Base-by-base conservation (phyloP, 768 basidiomycete genomes). In the Pisolithus marmoratus region DNA sequence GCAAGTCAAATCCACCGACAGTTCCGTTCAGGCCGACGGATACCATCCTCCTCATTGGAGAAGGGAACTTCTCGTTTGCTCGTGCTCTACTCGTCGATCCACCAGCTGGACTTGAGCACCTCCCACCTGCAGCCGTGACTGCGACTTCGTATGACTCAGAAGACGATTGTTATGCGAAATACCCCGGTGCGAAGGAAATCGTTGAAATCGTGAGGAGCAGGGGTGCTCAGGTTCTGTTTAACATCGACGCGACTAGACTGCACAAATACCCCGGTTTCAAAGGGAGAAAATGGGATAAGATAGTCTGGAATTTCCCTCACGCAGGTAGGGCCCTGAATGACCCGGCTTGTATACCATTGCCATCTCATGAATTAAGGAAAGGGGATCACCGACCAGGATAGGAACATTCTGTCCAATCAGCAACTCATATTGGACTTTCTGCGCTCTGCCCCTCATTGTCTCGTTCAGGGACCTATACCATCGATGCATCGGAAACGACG, bases 261-360 rank as follows among this genome's bases (percentile, higher is more conserved):
- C 85, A 85, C 49, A 86, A 77, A 54, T 67, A 72, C 37, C 52
- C 76, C 6, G 63, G 66, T 6, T 66, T 94, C 43, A 87, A 82
- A 55, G 81, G 79, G 38, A 71, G 73, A 55, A 78, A 70, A 50
- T 88, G 87, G 80, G 86, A 92, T 68, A 81, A 79, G 54, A 79
- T 97, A 51, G 82, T 90, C 7, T 97, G 92, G 85, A 96, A 98
- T 66, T 98, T 97, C 64, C 95, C 95, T 53, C 95, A 98, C 72
- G 87, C 88, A 61, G 94, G 94, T 90, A 61, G 57, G 81, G 61
- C 12, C 44, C 51, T n/a, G 42, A 5, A 45, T 14, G 27, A 42
- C 17, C 9, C 0, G 11, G 27, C 41, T 12, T 9, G 46, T 9
- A 24, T 22, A 8, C 22, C 24, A 43, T 44, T 56, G 46, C 49